phyloP scores from a whole-genome alignment of 1,284 basidiomycete species.

The Trichosporon asahii region DNA sequence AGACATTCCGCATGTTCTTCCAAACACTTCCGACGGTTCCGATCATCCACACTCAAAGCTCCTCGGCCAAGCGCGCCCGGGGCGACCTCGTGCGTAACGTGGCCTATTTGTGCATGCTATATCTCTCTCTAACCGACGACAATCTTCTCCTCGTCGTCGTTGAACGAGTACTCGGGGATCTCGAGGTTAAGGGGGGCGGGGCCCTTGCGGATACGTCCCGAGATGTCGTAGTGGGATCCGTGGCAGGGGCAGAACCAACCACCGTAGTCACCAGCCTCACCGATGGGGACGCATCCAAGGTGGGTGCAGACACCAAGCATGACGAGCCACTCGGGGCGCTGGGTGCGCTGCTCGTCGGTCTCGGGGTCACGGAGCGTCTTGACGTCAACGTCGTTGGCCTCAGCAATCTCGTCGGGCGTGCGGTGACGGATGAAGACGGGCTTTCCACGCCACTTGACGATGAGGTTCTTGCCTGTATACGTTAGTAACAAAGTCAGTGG shows the following conservation, averaged over 20 bases:
- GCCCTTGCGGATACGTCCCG: conserved; percentile 90
- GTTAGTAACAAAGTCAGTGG: neutral
- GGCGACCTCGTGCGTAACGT: neutral
- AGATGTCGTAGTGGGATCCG: conserved; percentile 85
- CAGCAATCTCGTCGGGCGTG: conserved; percentile 86
- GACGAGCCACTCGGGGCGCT: conserved; percentile 97
- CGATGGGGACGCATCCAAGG: conserved; percentile 97
- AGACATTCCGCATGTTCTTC: neutral
- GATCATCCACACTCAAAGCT: too few species aligned
- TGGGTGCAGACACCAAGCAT: conserved; percentile 99
- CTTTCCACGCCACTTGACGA: conserved; percentile 99
- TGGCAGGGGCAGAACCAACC: conserved; percentile 99
- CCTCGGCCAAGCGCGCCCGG: too few species aligned
- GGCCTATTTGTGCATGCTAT: conserved; percentile 15
- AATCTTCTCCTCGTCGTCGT: conserved; percentile 82
- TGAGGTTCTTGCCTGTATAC: conserved; percentile 57
- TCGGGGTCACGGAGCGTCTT: conserved; percentile 89
- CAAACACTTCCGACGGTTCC: neutral
- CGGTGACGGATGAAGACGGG: conserved; percentile 99
- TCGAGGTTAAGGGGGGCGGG: conserved; percentile 95
- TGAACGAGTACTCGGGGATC: conserved; percentile 81
- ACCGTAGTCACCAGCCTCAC: conserved; percentile 95
- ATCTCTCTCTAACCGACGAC: conserved; percentile 68
- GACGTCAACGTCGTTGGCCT: conserved; percentile 82
- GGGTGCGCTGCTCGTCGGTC: conserved; percentile 78